These are phyloP conservation scores for Phyllachora maydis DNA, from an alignment of 2,329 filamentous ascomycete genomes.

Conservation along the genomic window DNA sequence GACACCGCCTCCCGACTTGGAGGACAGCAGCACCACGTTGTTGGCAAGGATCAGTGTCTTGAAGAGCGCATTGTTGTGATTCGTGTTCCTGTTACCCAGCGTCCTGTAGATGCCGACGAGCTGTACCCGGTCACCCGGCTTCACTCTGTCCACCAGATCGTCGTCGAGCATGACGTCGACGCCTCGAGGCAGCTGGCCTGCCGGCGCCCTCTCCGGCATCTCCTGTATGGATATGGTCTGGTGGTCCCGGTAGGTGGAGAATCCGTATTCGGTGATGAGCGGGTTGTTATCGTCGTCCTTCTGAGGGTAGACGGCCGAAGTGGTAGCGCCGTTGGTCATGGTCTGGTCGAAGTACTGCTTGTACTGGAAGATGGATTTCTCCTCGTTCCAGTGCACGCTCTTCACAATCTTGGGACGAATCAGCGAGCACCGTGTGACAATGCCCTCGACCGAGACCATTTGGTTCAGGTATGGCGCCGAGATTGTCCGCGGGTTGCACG, in stretches of 20 bases:
- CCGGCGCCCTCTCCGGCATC: conserved; percentile 93
- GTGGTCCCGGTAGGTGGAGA: conserved; percentile 88
- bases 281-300: conserved; percentile 88
- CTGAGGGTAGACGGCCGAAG: conserved; percentile 80
- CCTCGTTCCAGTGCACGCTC: conserved; percentile 92
- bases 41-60: conserved; percentile 88
- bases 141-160: conserved; percentile 83
- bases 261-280: conserved; percentile 85
- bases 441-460: conserved; percentile 94
- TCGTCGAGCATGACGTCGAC: conserved; percentile 96
- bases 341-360: conserved; percentile 91
- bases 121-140: conserved; percentile 90
- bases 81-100: conserved; percentile 82
- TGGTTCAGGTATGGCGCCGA: conserved; percentile 79
- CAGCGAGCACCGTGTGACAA: conserved; percentile 88
- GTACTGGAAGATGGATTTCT: conserved; percentile 67
- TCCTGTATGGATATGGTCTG: conserved; percentile 97
- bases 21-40: conserved; percentile 84
- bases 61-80: conserved; percentile 80
- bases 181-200: conserved; percentile 81
- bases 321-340: conserved; percentile 82
- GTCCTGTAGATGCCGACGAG: conserved; percentile 93
- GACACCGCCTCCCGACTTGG: conserved; percentile 87
- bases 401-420: conserved; percentile 96
- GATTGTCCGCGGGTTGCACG: conserved; percentile 85